Evolutionary conservation across 2,329 filamentous ascomycete species (phyloP).

Genomic region (Colletotrichum spinosum): DNA sequence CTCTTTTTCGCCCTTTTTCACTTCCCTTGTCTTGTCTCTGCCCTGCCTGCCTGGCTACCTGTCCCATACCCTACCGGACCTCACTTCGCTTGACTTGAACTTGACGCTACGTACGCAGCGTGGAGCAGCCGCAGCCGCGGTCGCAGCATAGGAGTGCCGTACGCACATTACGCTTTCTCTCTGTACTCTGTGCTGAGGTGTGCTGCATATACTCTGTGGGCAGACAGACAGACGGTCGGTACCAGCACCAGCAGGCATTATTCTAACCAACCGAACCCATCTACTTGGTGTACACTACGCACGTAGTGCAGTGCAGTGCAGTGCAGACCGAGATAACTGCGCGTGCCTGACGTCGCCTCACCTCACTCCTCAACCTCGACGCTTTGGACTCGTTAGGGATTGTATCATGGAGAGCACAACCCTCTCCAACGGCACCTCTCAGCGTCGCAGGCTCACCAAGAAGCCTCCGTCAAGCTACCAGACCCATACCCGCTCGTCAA

Average conservation of each 20-base stretch:
- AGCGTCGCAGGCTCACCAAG: constrained; percentile 73
- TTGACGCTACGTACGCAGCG: no score
- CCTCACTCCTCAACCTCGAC: constrained; percentile 31
- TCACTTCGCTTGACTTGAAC: no score
- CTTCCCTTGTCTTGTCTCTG: background rate
- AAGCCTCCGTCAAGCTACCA: constrained; percentile 65
- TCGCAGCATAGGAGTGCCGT: background rate
- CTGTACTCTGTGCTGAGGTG: no score
- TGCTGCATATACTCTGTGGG: background rate
- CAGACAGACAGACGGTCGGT: background rate
- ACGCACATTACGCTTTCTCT: background rate
- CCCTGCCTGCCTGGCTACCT: no score
- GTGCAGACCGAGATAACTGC: no score
- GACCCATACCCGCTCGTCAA: constrained; percentile 56
- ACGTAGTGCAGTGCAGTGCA: no score
- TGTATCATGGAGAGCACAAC: constrained; percentile 59
- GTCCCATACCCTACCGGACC: no score
- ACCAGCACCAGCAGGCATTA: no score
- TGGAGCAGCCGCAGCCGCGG: no score
- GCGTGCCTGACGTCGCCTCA: no score
- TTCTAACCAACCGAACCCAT: no score
- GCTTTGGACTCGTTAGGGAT: constrained; percentile 37
- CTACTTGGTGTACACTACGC: no score
- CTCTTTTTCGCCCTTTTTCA: constrained; percentile 23
- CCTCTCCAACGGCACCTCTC: constrained; percentile 58